phyloP scores from a whole-genome alignment of 2,329 filamentous ascomycete species.

The Trichoderma atroviride region DNA sequence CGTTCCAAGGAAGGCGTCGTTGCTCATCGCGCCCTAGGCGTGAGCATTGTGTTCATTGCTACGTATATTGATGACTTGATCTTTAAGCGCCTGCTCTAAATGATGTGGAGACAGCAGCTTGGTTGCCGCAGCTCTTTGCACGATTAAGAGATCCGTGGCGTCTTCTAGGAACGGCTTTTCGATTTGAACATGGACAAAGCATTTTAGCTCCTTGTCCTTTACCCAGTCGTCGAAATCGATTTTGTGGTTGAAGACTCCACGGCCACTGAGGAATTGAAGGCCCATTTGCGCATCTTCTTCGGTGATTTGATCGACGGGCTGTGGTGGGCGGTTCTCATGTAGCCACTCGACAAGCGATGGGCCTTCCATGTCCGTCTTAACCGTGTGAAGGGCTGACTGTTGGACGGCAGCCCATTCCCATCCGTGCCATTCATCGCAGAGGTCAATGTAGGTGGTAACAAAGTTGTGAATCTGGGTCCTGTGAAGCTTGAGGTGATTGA shows the following conservation, averaged over 20 bases:
- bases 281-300: conserved; percentile 2
- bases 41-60: not conserved
- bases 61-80: not conserved
- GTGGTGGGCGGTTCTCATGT: conserved; percentile 1
- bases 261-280: not conserved
- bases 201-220: not conserved
- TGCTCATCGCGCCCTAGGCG: not conserved
- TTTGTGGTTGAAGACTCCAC: not conserved
- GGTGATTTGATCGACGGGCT: not conserved
- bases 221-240: conserved; percentile 1
- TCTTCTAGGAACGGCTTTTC: not conserved
- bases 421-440: conserved; percentile 17
- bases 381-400: not conserved
- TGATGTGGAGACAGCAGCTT: not conserved
- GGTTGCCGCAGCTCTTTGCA: not conserved
- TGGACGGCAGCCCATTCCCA: not conserved
- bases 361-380: not conserved
- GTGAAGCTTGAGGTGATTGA: not conserved
- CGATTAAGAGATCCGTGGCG: not conserved
- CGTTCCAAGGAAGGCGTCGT: conserved; percentile 10
- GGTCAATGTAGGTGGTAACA: not conserved
- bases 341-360: not conserved
- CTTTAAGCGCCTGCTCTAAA: not conserved
- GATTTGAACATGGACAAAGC: not conserved
- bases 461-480: conserved; percentile 10